Evolutionary conservation across 2,329 filamentous ascomycete species (phyloP), one percentile per base, ranked within the genome.

Genomic region (Aspergillus pseudoglaucus): DNA sequence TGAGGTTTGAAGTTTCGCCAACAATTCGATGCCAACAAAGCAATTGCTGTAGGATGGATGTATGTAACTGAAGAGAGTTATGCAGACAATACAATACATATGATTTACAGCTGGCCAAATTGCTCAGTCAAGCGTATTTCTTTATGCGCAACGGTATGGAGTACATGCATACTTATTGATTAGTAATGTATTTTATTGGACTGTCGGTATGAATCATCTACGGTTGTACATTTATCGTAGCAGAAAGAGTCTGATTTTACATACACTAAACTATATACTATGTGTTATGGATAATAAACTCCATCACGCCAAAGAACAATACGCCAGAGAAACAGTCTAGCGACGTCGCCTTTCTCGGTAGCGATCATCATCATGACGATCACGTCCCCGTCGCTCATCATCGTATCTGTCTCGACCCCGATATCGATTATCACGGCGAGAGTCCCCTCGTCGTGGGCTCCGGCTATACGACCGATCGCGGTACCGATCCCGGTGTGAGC

Each of bases 381-480:
- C 53, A 32, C 51, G 59, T 47, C 43, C 53, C 50, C 52, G 53
- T 41, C 52, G 51, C 18, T 71, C 58, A 47, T 73, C 65, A 48
- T 59, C 51, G 40, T 64, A 62, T 42, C 65, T 60, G 45, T 66
- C 56, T 42, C 68, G 64, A 48, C 72, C 63, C 45, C 17, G 37
- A 9, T 39, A 12, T 18, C 37, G 17, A 18, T 69, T 64, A 57
- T 62, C 59, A n/a, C 62, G 55, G 48, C 66, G 55, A 37, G 56
- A 59, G 44, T 60, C 58, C 25, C 48, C 48, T 12, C 57, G 54
- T n/a, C 49, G 45, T 18, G 63, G 59, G 37, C 63, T 65, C 38
- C 61, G 55, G 47, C 61, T 66, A 45, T 58, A 49, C 6, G 60
- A 68, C 50, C 66, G 63, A 47, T 70, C 62, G 32, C 70, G 64